Percentiles rank a stretch among this genome's conserved stretches.
Evolutionary conservation across 345 rosid genomes (phyloP).

Genomic region (Boechera retrofracta): DNA sequence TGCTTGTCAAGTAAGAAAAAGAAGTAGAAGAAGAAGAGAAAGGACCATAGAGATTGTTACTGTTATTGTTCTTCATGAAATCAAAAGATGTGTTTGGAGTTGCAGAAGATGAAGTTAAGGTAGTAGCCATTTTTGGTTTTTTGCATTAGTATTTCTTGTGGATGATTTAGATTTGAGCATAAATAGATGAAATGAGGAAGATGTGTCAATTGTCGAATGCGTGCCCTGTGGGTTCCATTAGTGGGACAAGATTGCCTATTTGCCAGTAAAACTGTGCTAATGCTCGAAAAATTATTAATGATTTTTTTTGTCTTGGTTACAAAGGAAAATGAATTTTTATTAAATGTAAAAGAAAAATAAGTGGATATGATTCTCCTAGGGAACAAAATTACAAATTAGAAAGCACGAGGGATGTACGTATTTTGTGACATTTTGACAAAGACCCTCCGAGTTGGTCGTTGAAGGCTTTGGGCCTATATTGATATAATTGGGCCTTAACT

Average conservation of each 20-base stretch:
- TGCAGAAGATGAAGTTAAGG: slow-evolving; percentile 40
- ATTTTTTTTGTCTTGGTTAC: slow-evolving; percentile 34
- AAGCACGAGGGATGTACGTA: slow-evolving; percentile 42
- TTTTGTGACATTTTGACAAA: slow-evolving; percentile 8
- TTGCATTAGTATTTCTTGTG: slow-evolving; percentile 1
- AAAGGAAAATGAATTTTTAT: neutral
- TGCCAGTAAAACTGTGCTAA: slow-evolving; percentile 38
- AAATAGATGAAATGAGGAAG: slow-evolving; percentile 29
- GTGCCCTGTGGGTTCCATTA: slow-evolving; percentile 17
- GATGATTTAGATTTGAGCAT: slow-evolving; percentile 29
- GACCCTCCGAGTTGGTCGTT: slow-evolving; percentile 20
- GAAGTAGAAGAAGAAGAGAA: slow-evolving; percentile 55
- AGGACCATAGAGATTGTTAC: slow-evolving; percentile 45
- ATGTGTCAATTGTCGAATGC: slow-evolving; percentile 24
- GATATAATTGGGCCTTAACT: neutral
- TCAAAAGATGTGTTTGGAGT: slow-evolving; percentile 43
- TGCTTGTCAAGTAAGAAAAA: slow-evolving; percentile 51
- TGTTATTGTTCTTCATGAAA: slow-evolving; percentile 38
- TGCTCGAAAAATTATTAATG: slow-evolving; percentile 15
- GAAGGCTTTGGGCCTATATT: neutral
- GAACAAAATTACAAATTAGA: slow-evolving; percentile 40
- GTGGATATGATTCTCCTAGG: slow-evolving; percentile 32
- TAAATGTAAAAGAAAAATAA: neutral
- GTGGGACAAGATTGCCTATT: slow-evolving; percentile 12
- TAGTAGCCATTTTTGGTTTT: slow-evolving; percentile 14